A percentile compares a stretch with the other conserved stretches of the same genome.
Evolutionary conservation across 495 filamentous ascomycete species (phyloP).

Genomic region (Evansstolkia leycettana): DNA sequence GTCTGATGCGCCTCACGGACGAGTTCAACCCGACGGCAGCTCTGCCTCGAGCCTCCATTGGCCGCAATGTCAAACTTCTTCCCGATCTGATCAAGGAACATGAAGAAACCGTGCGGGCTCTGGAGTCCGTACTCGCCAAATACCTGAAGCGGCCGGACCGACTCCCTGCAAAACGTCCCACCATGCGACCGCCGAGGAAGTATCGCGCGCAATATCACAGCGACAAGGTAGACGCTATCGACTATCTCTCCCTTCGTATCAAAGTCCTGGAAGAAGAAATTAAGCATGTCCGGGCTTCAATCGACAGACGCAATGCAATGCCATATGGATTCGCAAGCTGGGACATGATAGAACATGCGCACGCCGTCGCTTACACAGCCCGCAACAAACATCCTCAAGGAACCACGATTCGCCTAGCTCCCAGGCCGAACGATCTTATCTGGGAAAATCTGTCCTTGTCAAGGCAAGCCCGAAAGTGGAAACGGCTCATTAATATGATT

Average conservation of each 20-base stretch:
- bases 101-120: conserved; percentile 60
- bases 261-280: conserved; percentile 71
- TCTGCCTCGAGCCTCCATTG: conserved; percentile 69
- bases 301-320: conserved; percentile 80
- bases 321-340: conserved; percentile 92
- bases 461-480: conserved; percentile 52
- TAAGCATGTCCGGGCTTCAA: conserved; percentile 62
- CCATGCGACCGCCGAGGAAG: conserved; percentile 63
- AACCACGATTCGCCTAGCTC: conserved; percentile 65
- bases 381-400: conserved; percentile 73
- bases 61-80: conserved; percentile 80
- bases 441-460: conserved; percentile 83
- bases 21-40: conserved; percentile 60
- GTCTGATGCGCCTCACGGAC: conserved; percentile 69
- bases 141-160: conserved; percentile 81
- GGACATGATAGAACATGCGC: conserved; percentile 74
- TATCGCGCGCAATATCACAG: conserved; percentile 33
- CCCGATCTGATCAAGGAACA: conserved; percentile 78
- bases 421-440: conserved; percentile 82
- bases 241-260: conserved; percentile 81
- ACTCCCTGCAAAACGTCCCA: conserved; percentile 66
- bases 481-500: conserved; percentile 63
- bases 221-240: conserved; percentile 77
- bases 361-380: conserved; percentile 71
- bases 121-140: conserved; percentile 74